Evolutionary conservation across 2,329 filamentous ascomycete genomes (phyloP).

Genomic region (Penicillium aurantiogriseum): DNA sequence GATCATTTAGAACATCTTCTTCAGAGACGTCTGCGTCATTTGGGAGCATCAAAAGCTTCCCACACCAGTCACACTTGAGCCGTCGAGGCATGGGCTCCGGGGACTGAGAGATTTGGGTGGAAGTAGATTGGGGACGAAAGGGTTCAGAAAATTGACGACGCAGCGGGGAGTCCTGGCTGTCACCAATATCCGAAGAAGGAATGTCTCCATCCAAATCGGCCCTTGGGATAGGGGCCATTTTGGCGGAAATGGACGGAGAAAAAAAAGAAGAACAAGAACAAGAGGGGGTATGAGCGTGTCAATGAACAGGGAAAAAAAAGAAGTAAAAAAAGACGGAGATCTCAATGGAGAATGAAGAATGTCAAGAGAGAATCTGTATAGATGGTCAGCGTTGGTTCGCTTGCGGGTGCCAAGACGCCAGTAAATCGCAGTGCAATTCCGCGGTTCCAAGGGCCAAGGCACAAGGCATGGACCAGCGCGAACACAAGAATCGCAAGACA

Average conservation of each 20-base stretch:
- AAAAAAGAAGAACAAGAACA: slow-evolving; percentile 1
- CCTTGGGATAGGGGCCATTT: slow-evolving; percentile 37
- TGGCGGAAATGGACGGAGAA: slow-evolving; percentile 2
- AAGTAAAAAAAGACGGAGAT: slow-evolving; percentile 1
- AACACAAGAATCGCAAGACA: background rate
- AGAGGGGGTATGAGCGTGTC: slow-evolving; percentile 1
- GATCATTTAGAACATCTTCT: slow-evolving; percentile 33
- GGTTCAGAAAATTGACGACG: slow-evolving; percentile 43
- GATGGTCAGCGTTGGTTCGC: slow-evolving; percentile 36
- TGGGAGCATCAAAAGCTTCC: slow-evolving; percentile 32
- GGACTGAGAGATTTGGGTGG: slow-evolving; percentile 37
- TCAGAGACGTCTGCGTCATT: slow-evolving; percentile 25
- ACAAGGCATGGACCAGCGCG: slow-evolving; percentile 10
- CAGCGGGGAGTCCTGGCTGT: slow-evolving; percentile 38
- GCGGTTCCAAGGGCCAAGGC: slow-evolving; percentile 8
- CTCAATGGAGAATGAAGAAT: slow-evolving; percentile 10
- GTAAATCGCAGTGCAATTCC: slow-evolving; percentile 20
- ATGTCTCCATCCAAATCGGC: slow-evolving; percentile 37
- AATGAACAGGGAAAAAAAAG: background rate
- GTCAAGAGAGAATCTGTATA: slow-evolving; percentile 25
- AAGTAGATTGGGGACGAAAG: slow-evolving; percentile 33
- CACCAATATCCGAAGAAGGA: slow-evolving; percentile 37
- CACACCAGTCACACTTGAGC: slow-evolving; percentile 40
- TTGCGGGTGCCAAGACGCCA: slow-evolving; percentile 37
- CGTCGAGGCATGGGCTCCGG: slow-evolving; percentile 28